phyloP scores from a whole-genome alignment of 208 protist genomes.

The Balamuthia mandrillaris region DNA sequence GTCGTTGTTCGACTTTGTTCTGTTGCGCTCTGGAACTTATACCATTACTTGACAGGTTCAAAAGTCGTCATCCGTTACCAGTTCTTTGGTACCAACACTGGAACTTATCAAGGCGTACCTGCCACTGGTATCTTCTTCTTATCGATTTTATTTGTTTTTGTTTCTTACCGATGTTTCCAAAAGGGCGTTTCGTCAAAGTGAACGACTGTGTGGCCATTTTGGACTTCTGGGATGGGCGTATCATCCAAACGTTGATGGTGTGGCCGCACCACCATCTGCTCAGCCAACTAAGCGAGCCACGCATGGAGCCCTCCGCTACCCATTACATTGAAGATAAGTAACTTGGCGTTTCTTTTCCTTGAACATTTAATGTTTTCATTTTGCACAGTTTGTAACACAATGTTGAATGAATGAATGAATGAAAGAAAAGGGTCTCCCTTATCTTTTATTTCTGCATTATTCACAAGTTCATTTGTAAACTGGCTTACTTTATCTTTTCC shows the following conservation, averaged over 20 bases:
- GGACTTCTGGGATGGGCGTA: conserved; percentile 11
- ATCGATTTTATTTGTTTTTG: not conserved
- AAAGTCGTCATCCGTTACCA: conserved; percentile 12
- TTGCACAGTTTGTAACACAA: too few relatives aligned
- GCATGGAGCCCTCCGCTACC: too few relatives aligned
- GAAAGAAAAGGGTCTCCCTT: too few relatives aligned
- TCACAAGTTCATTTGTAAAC: not conserved
- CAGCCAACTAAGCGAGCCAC: not conserved
- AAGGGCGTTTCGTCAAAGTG: conserved; percentile 11
- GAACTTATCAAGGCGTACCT: not conserved
- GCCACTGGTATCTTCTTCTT: not conserved
- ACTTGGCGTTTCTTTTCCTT: not conserved
- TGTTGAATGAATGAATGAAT: too few relatives aligned
- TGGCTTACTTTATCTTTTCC: not conserved
- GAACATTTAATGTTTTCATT: not conserved
- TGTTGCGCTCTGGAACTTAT: not conserved
- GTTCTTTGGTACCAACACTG: conserved; percentile 28
- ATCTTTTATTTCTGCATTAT: not conserved
- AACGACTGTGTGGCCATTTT: not conserved
- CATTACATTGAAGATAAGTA: not conserved
- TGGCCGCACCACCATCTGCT: conserved; percentile 13
- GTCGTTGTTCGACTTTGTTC: not conserved
- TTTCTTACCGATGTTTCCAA: not conserved
- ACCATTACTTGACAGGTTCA: not conserved
- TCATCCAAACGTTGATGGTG: conserved; percentile 2